Conservation (phyloP, 2,329 filamentous ascomycete genomes). For the Thelonectria olida region DNA sequence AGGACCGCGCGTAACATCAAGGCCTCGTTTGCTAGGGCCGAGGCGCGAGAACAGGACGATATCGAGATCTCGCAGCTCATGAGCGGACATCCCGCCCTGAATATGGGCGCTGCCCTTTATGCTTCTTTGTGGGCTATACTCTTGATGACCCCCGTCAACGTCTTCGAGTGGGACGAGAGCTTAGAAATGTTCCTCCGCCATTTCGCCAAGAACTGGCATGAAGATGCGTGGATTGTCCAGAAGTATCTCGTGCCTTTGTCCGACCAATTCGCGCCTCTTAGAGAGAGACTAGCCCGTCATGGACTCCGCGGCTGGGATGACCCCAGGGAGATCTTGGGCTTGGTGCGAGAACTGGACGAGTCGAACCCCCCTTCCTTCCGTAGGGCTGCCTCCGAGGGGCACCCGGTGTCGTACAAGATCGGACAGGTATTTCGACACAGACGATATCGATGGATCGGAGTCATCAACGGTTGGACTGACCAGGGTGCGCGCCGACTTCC, state of each 20-base stretch:
- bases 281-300: constrained; percentile 40
- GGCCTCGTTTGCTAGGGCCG: constrained; percentile 63
- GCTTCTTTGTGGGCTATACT: constrained; percentile 77
- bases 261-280: constrained; percentile 50
- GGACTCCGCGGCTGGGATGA: constrained; percentile 41
- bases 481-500: constrained; percentile 46
- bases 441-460: constrained; percentile 80
- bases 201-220: constrained; percentile 53
- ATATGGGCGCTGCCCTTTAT: constrained; percentile 71
- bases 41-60: constrained; percentile 40
- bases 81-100: constrained; percentile 50
- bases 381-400: constrained; percentile 36
- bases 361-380: constrained; percentile 48
- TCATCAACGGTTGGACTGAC: constrained; percentile 89
- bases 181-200: constrained; percentile 70
- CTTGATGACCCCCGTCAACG: constrained; percentile 59
- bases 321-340: constrained; percentile 42
- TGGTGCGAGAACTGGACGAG: constrained; percentile 57
- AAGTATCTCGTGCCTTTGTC: constrained; percentile 72
- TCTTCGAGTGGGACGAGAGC: constrained; percentile 66
- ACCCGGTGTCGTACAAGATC: constrained; percentile 64
- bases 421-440: constrained; percentile 88
- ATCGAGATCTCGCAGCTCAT: constrained; percentile 46
- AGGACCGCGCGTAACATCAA: constrained; percentile 82
- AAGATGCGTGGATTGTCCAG: constrained; percentile 77